Percentiles rank a stretch among this genome's conserved stretches.
Evolutionary conservation across 148 eudicot species (phyloP).

Genomic region (Polygonum aviculare): DNA sequence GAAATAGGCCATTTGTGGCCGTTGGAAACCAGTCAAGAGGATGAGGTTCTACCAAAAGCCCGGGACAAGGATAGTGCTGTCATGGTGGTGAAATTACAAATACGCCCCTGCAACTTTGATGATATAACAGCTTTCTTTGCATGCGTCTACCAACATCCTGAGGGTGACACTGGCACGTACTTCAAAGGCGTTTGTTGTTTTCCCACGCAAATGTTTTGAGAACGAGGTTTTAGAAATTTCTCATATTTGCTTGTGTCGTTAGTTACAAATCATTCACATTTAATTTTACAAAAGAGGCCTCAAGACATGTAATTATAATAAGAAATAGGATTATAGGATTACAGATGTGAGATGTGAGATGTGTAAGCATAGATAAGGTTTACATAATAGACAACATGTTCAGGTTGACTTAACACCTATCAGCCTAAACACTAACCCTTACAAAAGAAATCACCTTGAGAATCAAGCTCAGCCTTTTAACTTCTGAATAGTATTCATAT

Average conservation of each 20-base stretch:
- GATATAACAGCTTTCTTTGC: not conserved
- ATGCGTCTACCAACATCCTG: not conserved
- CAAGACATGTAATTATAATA: too few relatives aligned
- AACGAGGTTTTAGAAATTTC: too few relatives aligned
- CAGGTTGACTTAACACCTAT: not conserved
- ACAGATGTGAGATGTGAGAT: too few relatives aligned
- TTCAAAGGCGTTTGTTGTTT: not conserved
- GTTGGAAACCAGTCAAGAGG: slow-evolving; percentile 21
- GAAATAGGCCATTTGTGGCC: slow-evolving; percentile 69
- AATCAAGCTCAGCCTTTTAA: slow-evolving; percentile 25
- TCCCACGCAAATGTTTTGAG: too few relatives aligned
- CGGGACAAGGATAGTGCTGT: slow-evolving; percentile 4
- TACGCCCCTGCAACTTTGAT: not conserved
- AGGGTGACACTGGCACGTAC: not conserved
- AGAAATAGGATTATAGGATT: not conserved
- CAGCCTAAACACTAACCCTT: not conserved
- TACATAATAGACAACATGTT: not conserved
- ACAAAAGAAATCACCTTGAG: not conserved
- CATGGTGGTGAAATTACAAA: not conserved
- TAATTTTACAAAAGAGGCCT: not conserved
- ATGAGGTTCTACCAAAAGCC: slow-evolving; percentile 15
- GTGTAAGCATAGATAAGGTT: not conserved
- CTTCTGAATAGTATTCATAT: slow-evolving; percentile 59
- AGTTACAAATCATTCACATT: not conserved
- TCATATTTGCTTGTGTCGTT: not conserved